These are phyloP conservation scores for Takashimella koratensis DNA, from an alignment of 1,284 basidiomycete species.

Conservation along the genomic window DNA sequence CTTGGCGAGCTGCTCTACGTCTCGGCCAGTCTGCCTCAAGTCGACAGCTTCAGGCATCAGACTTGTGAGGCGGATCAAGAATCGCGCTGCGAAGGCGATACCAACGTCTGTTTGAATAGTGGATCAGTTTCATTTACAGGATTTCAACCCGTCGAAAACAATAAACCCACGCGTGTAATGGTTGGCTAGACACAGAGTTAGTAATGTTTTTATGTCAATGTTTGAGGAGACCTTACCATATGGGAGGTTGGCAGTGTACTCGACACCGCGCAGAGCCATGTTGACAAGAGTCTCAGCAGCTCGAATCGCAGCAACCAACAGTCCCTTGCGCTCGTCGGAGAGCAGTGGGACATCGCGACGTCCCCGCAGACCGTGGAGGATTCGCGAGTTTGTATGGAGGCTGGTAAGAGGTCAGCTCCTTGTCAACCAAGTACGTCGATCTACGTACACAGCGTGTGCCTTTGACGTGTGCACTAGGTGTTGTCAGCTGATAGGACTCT, in stretches of 20 bases:
- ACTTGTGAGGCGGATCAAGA: constrained; percentile 37
- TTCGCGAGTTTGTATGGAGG: constrained; percentile 30
- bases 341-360: constrained; percentile 25
- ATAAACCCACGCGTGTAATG: constrained; percentile 23
- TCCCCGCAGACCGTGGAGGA: constrained; percentile 29
- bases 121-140: too few relatives aligned
- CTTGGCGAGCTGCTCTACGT: constrained; percentile 38
- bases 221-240: constrained; percentile 9
- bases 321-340: constrained; percentile 17
- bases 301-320: constrained; percentile 24
- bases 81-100: constrained; percentile 38
- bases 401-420: constrained; percentile 5
- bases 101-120: constrained; percentile 23
- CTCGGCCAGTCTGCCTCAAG: constrained; percentile 32
- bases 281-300: constrained; percentile 26
- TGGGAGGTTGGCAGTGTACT: constrained; percentile 30
- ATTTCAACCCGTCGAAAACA: too few relatives aligned
- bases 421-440: background rate
- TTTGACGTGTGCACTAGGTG: constrained; percentile 14
- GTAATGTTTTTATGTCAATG: background rate
- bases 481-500: constrained; percentile 3
- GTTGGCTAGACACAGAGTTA: constrained; percentile 18
- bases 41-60: constrained; percentile 39
- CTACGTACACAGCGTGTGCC: constrained; percentile 11
- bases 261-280: constrained; percentile 23